Evolutionary conservation across 306 rosid species (phyloP).

Genomic region (Carpinus fangiana): DNA sequence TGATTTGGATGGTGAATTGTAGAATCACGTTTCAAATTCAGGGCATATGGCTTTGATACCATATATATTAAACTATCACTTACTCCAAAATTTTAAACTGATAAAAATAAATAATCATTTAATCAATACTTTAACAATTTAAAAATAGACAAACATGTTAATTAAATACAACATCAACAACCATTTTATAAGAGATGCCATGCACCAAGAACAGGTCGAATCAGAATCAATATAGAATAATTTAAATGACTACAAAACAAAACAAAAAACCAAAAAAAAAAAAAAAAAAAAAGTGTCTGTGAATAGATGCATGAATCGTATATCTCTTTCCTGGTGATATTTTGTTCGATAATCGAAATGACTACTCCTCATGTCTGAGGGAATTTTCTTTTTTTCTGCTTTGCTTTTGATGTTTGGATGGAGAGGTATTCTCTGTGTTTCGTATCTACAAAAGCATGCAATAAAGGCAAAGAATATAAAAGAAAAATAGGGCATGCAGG

Average conservation of each 20-base stretch:
- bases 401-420: conserved; percentile 24
- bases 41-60: no score
- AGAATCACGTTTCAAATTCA: no score
- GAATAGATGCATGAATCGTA: background rate
- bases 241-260: background rate
- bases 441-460: conserved; percentile 31
- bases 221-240: background rate
- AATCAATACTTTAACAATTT: no score
- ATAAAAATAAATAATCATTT: no score
- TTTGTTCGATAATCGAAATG: conserved; percentile 24
- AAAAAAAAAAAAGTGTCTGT: background rate
- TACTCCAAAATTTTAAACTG: no score
- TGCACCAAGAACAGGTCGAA: background rate
- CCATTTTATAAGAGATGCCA: background rate
- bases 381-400: conserved; percentile 9
- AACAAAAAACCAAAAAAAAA: background rate
- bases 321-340: background rate
- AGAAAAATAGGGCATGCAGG: background rate
- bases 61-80: no score
- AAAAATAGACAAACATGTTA: background rate
- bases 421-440: conserved; percentile 18
- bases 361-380: background rate
- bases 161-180: background rate
- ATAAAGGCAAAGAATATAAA: conserved; percentile 20
- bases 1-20: no score